Evolutionary conservation across 805 yeast species (phyloP), one percentile per base, ranked within the genome.

Genomic region (Sungouiozyma ichnusensis): DNA sequence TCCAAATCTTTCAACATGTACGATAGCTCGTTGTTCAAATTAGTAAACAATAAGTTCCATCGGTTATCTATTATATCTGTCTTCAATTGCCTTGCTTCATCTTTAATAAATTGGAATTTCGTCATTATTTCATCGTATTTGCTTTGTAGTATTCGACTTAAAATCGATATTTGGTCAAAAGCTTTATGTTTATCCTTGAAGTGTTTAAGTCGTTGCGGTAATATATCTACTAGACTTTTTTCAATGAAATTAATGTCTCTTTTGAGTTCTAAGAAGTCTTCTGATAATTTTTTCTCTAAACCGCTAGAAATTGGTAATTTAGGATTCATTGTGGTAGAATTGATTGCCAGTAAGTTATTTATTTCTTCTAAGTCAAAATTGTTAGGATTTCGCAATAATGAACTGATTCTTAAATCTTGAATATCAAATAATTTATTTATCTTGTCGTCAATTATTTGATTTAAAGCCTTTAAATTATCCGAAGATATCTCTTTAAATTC

Each of bases 11-110:
- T 44, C 20, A 63, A 42, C 24, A 59, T 44, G 33, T 46, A 58
- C 1, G 55, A 51, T 3, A 71, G 53, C 46, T 76, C 76, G 2
- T 62, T 55, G 36, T 74, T 63, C 40, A 79, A 53, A 44, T 65
- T 71, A 20, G 61, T 60, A 46, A 79, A 77, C 2, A 78, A 63
- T 18, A 69, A 69, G 47, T 65, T 60, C 85, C 85, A 80, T 52
- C 76, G 68, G 20, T 62, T 54, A 44, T 76, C 79, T 3, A 80
- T 65, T 20, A 72, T 48, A 35, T 73, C 75, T 3, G 44, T 46
- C 49, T 72, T 71, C 45, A 79, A 59, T 5, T 54, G 59, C 2
- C 54, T 54, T 13, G 76, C 47, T 39, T 72, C 74, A 9, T 51
- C 50, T 8, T 64, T 62, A 38, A 79, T 56, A 42, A 63, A 58